Base-by-base conservation (phyloP, 2,329 filamentous ascomycete genomes). In the Botryosphaeria dothidea region DNA sequence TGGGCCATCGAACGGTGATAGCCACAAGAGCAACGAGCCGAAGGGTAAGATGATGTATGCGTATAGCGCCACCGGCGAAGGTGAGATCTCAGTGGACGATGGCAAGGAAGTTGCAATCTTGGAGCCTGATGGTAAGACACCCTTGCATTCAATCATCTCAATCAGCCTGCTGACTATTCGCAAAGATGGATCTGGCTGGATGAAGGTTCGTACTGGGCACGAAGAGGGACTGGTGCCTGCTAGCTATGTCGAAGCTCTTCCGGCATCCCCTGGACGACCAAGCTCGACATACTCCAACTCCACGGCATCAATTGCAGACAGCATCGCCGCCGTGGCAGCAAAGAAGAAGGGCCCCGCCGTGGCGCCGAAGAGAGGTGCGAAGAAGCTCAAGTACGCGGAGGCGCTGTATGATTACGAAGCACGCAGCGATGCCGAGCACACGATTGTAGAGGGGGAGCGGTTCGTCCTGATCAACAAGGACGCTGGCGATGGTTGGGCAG, bases 341-440 rank as follows among this genome's bases (percentile, higher is more conserved):
- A 96, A 93, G 82, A 96, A 96, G 79, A 93, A 96, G 76, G 93
- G 93, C 0, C 93, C 93, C 0, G 93, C 90, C 0, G 95, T 99
- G 4, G 95, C 95, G 15, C 95, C 95, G 3, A 90, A 90, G 70
- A 88, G 93, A 9, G 93, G 93, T 15, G 93, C 93, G 3, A 97
- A 97, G 86, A 97, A 96, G 77, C 83, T 97, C 38, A 92, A 90
- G 74, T 96, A 98, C 72, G 94, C 96, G 1, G 91, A 97, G 75
- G 95, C 95, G 1, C 70, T 98, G 71, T 99, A 98, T 76, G 92
- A 95, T 58, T 99, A 99, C 76, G 84, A 89, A 60, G 92, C 94
- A 19, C 89, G 92, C 71, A 93, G 88, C 69, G 92, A 96, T 5
- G 86, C 88, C 7, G 95, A 99, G 79, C 93, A 94, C 77, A 92